phyloP scores from a whole-genome alignment of 345 rosid species.

The Eucalyptus fibrosa region DNA sequence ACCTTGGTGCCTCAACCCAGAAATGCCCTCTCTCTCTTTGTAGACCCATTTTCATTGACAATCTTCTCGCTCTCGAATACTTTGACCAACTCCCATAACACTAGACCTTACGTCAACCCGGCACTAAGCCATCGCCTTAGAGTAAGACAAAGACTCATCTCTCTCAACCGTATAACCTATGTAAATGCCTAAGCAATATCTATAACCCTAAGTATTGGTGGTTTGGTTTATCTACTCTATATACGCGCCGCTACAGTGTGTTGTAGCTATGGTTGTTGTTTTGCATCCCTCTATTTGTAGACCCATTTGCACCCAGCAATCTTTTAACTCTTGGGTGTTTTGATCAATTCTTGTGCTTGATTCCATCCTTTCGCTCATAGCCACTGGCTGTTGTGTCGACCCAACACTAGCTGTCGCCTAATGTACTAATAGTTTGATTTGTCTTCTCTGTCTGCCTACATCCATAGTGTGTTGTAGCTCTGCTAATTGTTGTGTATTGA shows the following conservation, averaged over 20 bases:
- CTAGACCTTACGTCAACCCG: neutral
- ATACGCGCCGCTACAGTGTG: neutral
- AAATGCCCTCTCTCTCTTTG: neutral
- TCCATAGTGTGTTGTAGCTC: neutral
- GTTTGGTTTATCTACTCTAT: neutral
- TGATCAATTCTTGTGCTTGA: neutral
- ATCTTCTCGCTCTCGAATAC: too few relatives aligned
- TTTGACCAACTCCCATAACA: neutral
- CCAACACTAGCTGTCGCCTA: neutral
- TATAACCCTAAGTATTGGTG: neutral
- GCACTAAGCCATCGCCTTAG: neutral
- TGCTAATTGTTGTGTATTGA: neutral
- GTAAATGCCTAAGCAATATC: neutral
- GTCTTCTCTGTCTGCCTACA: neutral
- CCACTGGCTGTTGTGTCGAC: fast-evolving
- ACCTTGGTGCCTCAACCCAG: neutral
- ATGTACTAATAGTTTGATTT: neutral
- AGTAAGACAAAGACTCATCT: neutral
- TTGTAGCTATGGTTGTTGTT: neutral
- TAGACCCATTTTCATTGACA: neutral
- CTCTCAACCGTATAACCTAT: neutral
- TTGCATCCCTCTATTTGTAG: neutral
- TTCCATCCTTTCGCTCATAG: neutral
- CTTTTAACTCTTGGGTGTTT: neutral
- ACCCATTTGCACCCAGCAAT: neutral